Evolutionary conservation across 306 rosid genomes (phyloP), one percentile per base, ranked within the genome.

Genomic region (Psophocarpus tetragonolobus): DNA sequence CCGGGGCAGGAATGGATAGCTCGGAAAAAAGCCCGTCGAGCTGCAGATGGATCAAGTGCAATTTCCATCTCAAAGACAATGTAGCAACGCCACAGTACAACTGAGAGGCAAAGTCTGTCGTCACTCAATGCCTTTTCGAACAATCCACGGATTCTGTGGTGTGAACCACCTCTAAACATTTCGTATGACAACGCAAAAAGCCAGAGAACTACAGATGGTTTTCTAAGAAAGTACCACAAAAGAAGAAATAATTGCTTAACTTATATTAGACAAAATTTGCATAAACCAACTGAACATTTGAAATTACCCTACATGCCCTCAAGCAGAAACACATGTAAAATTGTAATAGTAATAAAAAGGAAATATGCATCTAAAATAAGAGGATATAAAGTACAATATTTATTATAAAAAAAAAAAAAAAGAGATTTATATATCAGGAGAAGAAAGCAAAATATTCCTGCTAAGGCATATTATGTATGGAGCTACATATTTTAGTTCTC

Each of bases 1-100:
- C 97, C 92, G 18, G 98, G 98, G 75, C 97, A 95, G 41, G 98
- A 89, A 89, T 95, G 98, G 61, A 95, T 92, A 39, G 97, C 98
- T 33, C 98, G 92, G 78, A 95, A 95, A 89, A 92, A 95, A 39
- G 91, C 81, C 38, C 97, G 92, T 66, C 88, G 85, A 29, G 98
- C 95, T 3, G 92, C 87, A 66, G 91, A 85, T 68, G 91, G 88
- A 86, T 91, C 88, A 8, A 60, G 23, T 57, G 89, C 87, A 74
- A 86, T 65, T 70, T 84, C 82, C 73, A 86, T 78, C 82, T 95
- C 97, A 70, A 85, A 95, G 10, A 82, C 85, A 70, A 95, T 82
- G 84, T 95, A 95, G 84, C 81, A 92, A 20, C 97, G 95, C 98
- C 98, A 95, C 38, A 95, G 87, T 15, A 95, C 45, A 78, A 91